Evolutionary conservation across 352 stramenopile species (phyloP), one percentile per base, ranked within the genome.

Genomic region (Globisporangium okanoganense): DNA sequence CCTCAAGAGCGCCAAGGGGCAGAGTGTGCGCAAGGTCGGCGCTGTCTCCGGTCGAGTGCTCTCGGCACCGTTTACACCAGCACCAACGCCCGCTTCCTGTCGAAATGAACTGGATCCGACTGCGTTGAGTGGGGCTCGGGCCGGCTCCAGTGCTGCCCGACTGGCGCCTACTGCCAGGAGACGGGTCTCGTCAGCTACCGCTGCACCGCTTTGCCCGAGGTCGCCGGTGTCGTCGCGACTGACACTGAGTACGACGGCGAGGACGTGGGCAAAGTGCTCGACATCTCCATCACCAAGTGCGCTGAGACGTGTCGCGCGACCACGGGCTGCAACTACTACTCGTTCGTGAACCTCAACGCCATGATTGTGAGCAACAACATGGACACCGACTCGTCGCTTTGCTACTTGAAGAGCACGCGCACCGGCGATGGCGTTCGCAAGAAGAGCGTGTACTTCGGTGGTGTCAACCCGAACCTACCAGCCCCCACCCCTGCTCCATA

Each of bases 1-100:
- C 59, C 52, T 78, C 33, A 79, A 79, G 59, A 68, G 51, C 48
- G 63, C 49, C 31, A 50, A 56, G 13, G 36, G 24, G 1, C 16
- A n/a, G 3, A 33, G 57, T 18, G 27, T 35, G 13, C 45, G 47
- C 47, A 62, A 62, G 24, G 29, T 48, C 22, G 56, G 45, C 5
- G 27, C 27, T 18, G 29, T 56, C 22, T 62, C 56, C 22, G 56
- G 44, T 25, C 53, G 53, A 22, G 1, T 36, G 0, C 18, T 48
- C 6, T 20, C 31, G n/a, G 22, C 56, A 1, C 38, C 52, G 25
- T 24, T 18, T n/a, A n/a, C n/a, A n/a, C n/a, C n/a, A n/a, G n/a
- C n/a, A n/a, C n/a, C n/a, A n/a, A n/a, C n/a, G n/a, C n/a, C n/a
- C n/a, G n/a, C n/a, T n/a, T n/a, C n/a, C n/a, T n/a, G n/a, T n/a